phyloP scores from a whole-genome alignment of 441 rosid genomes.

The Jatropha podagrica region DNA sequence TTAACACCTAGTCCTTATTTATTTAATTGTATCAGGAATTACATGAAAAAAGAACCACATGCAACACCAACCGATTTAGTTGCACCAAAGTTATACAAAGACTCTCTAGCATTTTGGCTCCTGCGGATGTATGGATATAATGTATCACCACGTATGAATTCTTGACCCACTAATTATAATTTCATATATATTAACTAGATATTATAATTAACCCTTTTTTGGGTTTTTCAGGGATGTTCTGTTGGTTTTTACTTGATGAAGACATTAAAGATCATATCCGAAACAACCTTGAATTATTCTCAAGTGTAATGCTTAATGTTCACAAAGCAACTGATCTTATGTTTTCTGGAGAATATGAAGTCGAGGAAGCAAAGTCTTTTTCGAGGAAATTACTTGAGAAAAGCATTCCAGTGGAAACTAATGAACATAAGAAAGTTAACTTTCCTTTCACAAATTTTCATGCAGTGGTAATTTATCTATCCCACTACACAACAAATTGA shows the following conservation, averaged over 20 bases:
- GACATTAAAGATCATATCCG: constrained; percentile 30
- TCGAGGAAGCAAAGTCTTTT: constrained; percentile 48
- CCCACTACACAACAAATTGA: no score
- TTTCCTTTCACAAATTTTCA: constrained; percentile 17
- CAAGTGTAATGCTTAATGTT: constrained; percentile 41
- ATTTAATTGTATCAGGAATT: constrained; percentile 30
- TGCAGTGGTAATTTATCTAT: no score
- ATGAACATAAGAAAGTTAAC: not conserved
- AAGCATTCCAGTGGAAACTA: not conserved
- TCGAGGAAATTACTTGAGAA: constrained; percentile 42
- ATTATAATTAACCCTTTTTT: not conserved
- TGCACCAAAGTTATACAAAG: constrained; percentile 39
- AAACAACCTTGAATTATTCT: constrained; percentile 31
- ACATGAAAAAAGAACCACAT: constrained; percentile 21
- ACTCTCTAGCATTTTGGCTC: constrained; percentile 53
- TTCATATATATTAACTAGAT: not conserved
- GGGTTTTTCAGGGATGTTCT: constrained; percentile 43
- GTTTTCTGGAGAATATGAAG: constrained; percentile 45
- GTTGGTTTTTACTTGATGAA: constrained; percentile 52
- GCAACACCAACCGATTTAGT: constrained; percentile 12
- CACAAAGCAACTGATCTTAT: constrained; percentile 58
- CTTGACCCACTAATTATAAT: not conserved
- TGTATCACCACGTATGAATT: constrained; percentile 47
- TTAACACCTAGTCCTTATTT: no score
- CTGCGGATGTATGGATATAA: constrained; percentile 48